Base-by-base conservation (phyloP, 164 flowering plant species). In the Taxillus chinensis region DNA sequence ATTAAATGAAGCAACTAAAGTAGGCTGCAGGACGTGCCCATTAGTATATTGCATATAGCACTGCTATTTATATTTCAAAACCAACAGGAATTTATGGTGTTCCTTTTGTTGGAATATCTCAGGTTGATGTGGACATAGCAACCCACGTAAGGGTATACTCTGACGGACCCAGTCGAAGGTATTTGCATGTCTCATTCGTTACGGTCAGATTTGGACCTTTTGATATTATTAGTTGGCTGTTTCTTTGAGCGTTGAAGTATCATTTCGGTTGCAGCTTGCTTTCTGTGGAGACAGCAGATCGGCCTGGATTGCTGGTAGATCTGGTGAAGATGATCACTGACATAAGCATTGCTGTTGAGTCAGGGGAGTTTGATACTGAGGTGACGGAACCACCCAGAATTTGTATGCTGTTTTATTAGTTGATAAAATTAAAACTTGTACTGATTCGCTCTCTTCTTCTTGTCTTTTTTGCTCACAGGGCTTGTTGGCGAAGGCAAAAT, bases 301-400 rank as follows among this genome's bases (percentile, higher is more conserved):
- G 96, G 4, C 96, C 99, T 56, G 99, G 97, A 63, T 78, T 95
- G 66, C 78, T 95, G 66, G 90, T 95, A 45, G 99, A 95, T 71
- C 95, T 95, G 55, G 96, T 91, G 41, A 87, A 85, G 79, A 79
- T 74, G 50, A 81, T 91, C 16, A 85, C 96, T 48, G 99, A 95
- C 64, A 87, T 87, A 65, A 85, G 75, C 68, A 41, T 95, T 54
- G 66, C 79, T 54, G 93, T 95, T 53, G 80, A 81, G 66, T 95
- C 97, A 3, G 99, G 99, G 70, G 99, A 95, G 64, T 95, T 95
- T 62, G 99, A 95, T 71, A 91, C 99, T 12, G 97, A 89, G 97
- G 99, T 93, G 65, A 66, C 49, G 7, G 4, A 40, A 58, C 5
- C 43, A n/a, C 15, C 17, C 8, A 6, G 39, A 10, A 7, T 17